Evolutionary conservation across 2,329 filamentous ascomycete species (phyloP).

Genomic region (Lanzia echinophila): DNA sequence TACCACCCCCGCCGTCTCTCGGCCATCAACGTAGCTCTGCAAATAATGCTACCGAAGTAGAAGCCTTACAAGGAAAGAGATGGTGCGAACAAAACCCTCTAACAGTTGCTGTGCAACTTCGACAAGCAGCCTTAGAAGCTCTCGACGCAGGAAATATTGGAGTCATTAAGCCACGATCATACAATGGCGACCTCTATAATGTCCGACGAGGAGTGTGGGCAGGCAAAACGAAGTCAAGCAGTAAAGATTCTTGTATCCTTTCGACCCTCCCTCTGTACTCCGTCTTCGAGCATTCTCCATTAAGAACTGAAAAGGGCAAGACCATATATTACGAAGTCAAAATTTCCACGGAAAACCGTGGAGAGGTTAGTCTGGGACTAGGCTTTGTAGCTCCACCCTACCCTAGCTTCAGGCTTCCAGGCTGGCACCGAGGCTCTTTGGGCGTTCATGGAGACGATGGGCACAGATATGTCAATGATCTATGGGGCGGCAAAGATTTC

Average conservation of each 20-base stretch:
- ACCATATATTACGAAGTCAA: constrained; percentile 67
- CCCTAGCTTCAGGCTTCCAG: constrained; percentile 69
- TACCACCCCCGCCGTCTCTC: constrained; percentile 66
- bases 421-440: constrained; percentile 71
- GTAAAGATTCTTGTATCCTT: constrained; percentile 57
- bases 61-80: constrained; percentile 55
- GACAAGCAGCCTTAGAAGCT: constrained; percentile 39
- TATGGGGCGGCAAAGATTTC: constrained; percentile 65
- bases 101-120: constrained; percentile 44
- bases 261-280: constrained; percentile 65
- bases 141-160: constrained; percentile 47
- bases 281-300: constrained; percentile 50
- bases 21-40: constrained; percentile 59
- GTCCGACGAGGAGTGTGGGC: constrained; percentile 47
- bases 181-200: constrained; percentile 41
- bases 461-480: constrained; percentile 67
- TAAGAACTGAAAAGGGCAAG: constrained; percentile 40
- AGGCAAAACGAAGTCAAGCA: constrained; percentile 35
- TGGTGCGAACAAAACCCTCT: constrained; percentile 62
- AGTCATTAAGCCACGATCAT: constrained; percentile 45
- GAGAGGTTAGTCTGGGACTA: constrained; percentile 50
- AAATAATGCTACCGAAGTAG: constrained; percentile 59
- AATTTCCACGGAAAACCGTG: constrained; percentile 38
- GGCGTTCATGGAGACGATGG: constrained; percentile 79
- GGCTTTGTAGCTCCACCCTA: constrained; percentile 71